These are phyloP conservation scores for Eucalyptus grandis DNA, from an alignment of 345 rosid species.

Conservation along the genomic window DNA sequence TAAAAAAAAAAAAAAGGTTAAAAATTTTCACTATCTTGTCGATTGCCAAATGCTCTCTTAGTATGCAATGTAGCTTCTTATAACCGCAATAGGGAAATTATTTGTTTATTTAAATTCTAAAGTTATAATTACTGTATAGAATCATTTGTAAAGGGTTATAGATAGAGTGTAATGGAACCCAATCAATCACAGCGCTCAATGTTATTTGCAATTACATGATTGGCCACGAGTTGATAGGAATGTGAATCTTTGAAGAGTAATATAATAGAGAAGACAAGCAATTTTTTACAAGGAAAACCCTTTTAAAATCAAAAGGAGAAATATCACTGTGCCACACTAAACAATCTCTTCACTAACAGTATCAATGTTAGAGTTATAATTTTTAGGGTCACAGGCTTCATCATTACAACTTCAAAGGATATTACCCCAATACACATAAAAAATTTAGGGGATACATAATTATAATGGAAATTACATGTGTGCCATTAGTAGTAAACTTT, in stretches of 20 bases:
- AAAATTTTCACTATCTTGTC: fast-evolving
- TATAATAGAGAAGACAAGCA: too few relatives aligned
- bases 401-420: neutral
- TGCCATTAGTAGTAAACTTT: neutral
- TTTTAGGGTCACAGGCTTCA: neutral
- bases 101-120: too few relatives aligned
- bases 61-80: too few relatives aligned
- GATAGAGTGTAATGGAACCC: too few relatives aligned
- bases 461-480: neutral
- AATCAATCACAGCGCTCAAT: too few relatives aligned
- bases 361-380: fast-evolving
- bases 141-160: too few relatives aligned
- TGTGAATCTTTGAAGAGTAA: too few relatives aligned
- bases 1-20: fast-evolving
- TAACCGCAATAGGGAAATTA: too few relatives aligned
- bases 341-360: neutral
- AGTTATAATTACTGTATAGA: too few relatives aligned
- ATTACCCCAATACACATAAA: fast-evolving
- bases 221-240: too few relatives aligned
- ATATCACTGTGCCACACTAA: neutral
- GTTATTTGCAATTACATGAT: too few relatives aligned
- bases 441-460: neutral
- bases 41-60: fast-evolving
- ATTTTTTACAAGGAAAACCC: neutral
- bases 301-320: too few relatives aligned